These are phyloP conservation scores for Nakazawaea pomicola DNA, from an alignment of 805 yeast species.

Conservation along the genomic window DNA sequence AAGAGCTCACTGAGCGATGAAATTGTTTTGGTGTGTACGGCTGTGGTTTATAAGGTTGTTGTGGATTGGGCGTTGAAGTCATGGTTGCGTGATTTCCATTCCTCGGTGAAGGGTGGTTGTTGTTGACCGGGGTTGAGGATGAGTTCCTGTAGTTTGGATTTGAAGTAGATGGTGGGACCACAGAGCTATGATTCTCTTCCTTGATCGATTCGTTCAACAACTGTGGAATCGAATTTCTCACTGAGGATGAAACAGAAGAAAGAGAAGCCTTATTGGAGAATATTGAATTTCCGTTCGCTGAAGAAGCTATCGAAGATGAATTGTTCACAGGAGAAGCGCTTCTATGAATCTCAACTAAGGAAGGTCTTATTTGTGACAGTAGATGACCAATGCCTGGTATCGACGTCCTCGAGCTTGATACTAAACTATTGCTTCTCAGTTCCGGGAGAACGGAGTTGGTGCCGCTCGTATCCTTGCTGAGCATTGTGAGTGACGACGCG, in stretches of 20 bases:
- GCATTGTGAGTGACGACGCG: no score
- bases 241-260: constrained; percentile 21
- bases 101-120: constrained; percentile 11
- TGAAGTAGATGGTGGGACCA: no score
- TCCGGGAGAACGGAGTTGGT: background rate
- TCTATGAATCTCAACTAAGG: constrained; percentile 29
- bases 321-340: constrained; percentile 11
- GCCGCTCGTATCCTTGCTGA: no score
- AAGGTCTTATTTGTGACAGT: constrained; percentile 31
- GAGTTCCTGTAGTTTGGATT: constrained; percentile 1
- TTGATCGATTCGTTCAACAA: constrained; percentile 9
- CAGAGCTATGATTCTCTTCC: background rate
- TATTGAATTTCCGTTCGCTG: constrained; percentile 19
- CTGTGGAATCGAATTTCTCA: constrained; percentile 6
- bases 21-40: constrained; percentile 13
- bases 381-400: constrained; percentile 18
- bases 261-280: constrained; percentile 33
- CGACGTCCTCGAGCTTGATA: constrained; percentile 14
- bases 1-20: background rate
- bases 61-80: background rate
- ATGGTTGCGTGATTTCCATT: constrained; percentile 11
- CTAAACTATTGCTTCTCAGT: background rate
- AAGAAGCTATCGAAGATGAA: constrained; percentile 11
- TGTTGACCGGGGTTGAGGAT: constrained; percentile 1
- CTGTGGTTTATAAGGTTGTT: constrained; percentile 5